phyloP scores from a whole-genome alignment of 306 rosid species.

The cucumber (Cucumis sativus) region DNA sequence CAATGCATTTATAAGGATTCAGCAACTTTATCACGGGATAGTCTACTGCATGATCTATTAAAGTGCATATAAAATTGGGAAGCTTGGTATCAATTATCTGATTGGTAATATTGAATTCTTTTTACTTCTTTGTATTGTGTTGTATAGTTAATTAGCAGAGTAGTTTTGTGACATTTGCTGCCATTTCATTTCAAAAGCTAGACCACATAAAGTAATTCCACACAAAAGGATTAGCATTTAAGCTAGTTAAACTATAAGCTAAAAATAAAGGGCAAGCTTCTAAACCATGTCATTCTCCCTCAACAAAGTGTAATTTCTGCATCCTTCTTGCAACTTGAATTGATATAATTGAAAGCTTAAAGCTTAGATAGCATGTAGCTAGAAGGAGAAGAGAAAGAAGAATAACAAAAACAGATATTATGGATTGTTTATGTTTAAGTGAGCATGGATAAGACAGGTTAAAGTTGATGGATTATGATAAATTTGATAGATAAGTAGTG shows the following conservation, averaged over 20 bases:
- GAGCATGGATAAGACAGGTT: neutral
- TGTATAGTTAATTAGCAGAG: neutral
- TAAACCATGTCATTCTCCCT: neutral
- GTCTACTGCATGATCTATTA: neutral
- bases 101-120: neutral
- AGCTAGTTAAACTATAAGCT: neutral
- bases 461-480: neutral
- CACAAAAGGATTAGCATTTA: neutral
- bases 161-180: neutral
- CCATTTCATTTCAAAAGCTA: neutral
- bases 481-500: too few relatives aligned
- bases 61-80: neutral
- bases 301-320: neutral
- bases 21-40: neutral
- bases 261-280: neutral
- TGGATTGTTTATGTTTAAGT: neutral
- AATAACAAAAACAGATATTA: neutral
- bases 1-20: neutral
- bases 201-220: neutral
- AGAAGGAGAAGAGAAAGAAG: neutral
- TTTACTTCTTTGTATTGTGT: neutral
- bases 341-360: neutral
- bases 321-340: too few relatives aligned
- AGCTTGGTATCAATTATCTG: neutral
- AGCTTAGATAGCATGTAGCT: neutral